Base-by-base conservation (phyloP, 164 flowering plant genomes). In the Chloranthus sessilifolius region DNA sequence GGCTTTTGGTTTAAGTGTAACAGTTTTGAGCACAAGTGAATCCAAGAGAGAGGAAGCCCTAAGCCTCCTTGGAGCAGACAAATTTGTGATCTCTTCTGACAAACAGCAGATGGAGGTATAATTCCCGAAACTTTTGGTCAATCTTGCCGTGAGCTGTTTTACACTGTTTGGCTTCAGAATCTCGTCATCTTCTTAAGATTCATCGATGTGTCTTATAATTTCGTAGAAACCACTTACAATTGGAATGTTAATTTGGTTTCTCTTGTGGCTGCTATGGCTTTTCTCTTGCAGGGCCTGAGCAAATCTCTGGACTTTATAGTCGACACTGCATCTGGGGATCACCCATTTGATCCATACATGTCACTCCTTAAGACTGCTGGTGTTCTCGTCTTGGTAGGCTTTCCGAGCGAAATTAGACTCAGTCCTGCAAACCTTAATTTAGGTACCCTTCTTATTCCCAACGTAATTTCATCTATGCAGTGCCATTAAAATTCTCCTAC, bases 311-410 rank as follows among this genome's bases (percentile, higher is more conserved):
- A 86, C 64, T 86, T 84, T 57, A 80, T 90, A 15, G 42, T 90
- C 12, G 88, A 84, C 62, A 68, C 87, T 2, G 94, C 94, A 40
- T 81, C 97, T 4, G 97, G 95, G 9, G 88, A 82, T 73, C 92
- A 84, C 55, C 73, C 81, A 39, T 82, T 87, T 52, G 95, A 90
- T 76, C 75, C 66, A 20, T 90, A 77, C 74, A 43, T 87, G 83
- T 67, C 87, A 0, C 66, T 78, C 48, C 52, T 90, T 71, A 84
- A 87, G 74, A 71, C 73, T 14, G 51, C 12, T 36, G 97, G 91
- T 16, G 68, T 73, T 42, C 67, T 80, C 5, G 87, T 60, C 25
- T 66, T 84, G 17, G 95, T 90, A 19, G 95, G 95, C 10, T 77
- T 74, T 60, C 94, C 95, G 1, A 76, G 79, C 50, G 91, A 80